These are phyloP conservation scores for Pseudozyma hubeiensis DNA, from an alignment of 1,284 basidiomycete species.

Conservation along the genomic window DNA sequence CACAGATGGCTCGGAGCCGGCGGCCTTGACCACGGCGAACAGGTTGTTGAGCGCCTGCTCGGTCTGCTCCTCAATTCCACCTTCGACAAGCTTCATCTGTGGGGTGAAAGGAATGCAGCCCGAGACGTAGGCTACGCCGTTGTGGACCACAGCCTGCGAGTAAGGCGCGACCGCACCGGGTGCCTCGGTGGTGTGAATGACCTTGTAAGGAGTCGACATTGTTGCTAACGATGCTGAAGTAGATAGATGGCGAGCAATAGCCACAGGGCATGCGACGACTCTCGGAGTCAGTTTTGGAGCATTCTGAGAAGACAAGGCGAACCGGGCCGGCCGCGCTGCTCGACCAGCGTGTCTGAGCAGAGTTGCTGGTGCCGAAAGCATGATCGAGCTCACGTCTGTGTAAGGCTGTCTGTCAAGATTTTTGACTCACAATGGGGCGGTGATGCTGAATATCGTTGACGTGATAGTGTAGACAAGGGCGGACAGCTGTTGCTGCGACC, in stretches of 20 bases:
- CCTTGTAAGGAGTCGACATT: slow-evolving; percentile 61
- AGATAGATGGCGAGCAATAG: slow-evolving; percentile 2
- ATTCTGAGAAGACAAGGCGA: not conserved
- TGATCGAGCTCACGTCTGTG: not conserved
- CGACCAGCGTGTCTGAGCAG: not conserved
- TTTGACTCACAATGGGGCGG: slow-evolving; percentile 18
- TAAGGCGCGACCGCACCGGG: slow-evolving; percentile 68
- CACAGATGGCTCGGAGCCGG: slow-evolving; percentile 71
- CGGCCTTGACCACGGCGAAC: slow-evolving; percentile 82
- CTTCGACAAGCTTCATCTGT: slow-evolving; percentile 78
- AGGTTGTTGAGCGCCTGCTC: slow-evolving; percentile 88
- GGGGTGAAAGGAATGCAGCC: slow-evolving; percentile 91
- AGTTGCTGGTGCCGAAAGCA: not conserved
- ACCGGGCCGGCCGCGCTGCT: not conserved
- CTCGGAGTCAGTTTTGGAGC: slow-evolving; percentile 16
- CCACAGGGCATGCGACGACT: not conserved
- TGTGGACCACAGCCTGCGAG: slow-evolving; percentile 79
- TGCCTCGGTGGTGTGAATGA: slow-evolving; percentile 61
- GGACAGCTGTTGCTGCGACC: not conserved
- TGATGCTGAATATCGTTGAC: slow-evolving; percentile 2
- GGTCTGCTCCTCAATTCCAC: slow-evolving; percentile 84
- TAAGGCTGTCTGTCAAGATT: too few species aligned
- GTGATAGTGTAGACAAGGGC: slow-evolving; percentile 11
- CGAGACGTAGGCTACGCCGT: slow-evolving; percentile 87
- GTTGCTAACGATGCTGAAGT: slow-evolving; percentile 5